Evolutionary conservation across 1,284 basidiomycete species (phyloP).

Genomic region (Irpex rosettiformis): DNA sequence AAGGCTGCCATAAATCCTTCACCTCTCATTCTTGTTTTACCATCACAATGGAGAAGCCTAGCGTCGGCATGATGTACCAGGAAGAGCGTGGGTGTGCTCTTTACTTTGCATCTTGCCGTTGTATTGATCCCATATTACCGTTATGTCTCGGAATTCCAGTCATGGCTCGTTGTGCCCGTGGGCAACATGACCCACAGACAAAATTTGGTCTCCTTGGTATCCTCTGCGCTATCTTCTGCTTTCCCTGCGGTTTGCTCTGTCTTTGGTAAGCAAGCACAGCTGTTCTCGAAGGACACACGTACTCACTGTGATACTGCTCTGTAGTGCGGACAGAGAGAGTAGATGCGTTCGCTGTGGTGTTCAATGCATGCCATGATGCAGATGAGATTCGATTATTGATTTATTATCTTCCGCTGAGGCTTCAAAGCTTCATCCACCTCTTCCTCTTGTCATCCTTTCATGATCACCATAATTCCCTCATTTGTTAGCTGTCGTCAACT

Average conservation of each 20-base stretch:
- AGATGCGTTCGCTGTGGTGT: slow-evolving; percentile 16
- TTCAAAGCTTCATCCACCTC: too few species aligned
- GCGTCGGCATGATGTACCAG: slow-evolving; percentile 5
- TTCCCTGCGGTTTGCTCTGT: slow-evolving; percentile 22
- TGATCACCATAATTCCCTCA: too few species aligned
- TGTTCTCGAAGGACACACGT: not conserved
- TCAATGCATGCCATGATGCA: not conserved
- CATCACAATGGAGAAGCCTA: slow-evolving; percentile 1
- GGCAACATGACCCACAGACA: slow-evolving; percentile 13
- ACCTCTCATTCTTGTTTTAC: not conserved
- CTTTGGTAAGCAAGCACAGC: slow-evolving; percentile 17
- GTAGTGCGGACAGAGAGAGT: slow-evolving; percentile 10
- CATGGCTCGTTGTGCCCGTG: slow-evolving; percentile 15
- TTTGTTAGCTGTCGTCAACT: too few species aligned
- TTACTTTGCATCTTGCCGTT: too few species aligned
- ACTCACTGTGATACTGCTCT: not conserved
- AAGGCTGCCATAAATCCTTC: too few species aligned
- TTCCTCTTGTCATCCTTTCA: too few species aligned
- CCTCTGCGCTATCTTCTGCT: slow-evolving; percentile 20
- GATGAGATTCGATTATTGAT: not conserved
- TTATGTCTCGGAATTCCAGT: slow-evolving; percentile 1
- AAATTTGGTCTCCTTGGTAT: slow-evolving; percentile 22
- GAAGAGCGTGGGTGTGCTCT: slow-evolving; percentile 7
- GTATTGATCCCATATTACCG: too few species aligned
- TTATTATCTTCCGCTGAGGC: not conserved